Conservation (phyloP, 2,329 filamentous ascomycete species). For the Chaetomium sp. region DNA sequence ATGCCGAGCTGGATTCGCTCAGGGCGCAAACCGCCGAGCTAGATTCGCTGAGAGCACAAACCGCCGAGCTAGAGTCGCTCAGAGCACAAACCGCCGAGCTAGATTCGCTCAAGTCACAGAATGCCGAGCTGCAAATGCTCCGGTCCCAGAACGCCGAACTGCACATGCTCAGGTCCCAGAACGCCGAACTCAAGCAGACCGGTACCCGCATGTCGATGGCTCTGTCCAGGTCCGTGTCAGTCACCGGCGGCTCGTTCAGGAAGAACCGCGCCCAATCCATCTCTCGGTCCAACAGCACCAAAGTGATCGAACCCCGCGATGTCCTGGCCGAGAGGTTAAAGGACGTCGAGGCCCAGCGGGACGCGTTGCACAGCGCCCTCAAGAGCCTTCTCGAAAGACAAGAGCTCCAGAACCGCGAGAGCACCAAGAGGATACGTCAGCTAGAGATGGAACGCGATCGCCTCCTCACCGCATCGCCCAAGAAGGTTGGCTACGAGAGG, state of each 20-base stretch:
- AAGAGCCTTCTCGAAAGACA: slow-evolving; percentile 85
- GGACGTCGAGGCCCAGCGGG: slow-evolving; percentile 89
- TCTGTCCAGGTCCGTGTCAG: slow-evolving; percentile 66
- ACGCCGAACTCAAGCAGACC: slow-evolving; percentile 31
- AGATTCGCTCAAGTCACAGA: slow-evolving; percentile 62
- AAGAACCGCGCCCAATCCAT: slow-evolving; percentile 42
- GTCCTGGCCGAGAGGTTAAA: slow-evolving; percentile 78
- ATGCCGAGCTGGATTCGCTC: slow-evolving; percentile 58
- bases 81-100: slow-evolving; percentile 45
- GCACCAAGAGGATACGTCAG: slow-evolving; percentile 75
- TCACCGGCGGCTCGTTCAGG: slow-evolving; percentile 57
- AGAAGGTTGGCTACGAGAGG: slow-evolving; percentile 76
- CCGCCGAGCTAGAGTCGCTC: slow-evolving; percentile 67
- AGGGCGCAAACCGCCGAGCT: slow-evolving; percentile 44
- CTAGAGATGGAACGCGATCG: slow-evolving; percentile 79
- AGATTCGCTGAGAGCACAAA: not conserved
- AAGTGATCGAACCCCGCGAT: slow-evolving; percentile 65
- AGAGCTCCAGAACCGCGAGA: slow-evolving; percentile 79
- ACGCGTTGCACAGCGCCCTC: slow-evolving; percentile 85
- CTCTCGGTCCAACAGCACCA: slow-evolving; percentile 59
- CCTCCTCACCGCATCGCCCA: slow-evolving; percentile 68
- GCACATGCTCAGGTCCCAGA: slow-evolving; percentile 61
- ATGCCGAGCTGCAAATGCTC: slow-evolving; percentile 67
- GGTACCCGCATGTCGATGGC: slow-evolving; percentile 45
- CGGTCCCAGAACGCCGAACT: slow-evolving; percentile 44